Conservation (phyloP, 2,329 filamentous ascomycete species). For the Didymella keratinophila region DNA sequence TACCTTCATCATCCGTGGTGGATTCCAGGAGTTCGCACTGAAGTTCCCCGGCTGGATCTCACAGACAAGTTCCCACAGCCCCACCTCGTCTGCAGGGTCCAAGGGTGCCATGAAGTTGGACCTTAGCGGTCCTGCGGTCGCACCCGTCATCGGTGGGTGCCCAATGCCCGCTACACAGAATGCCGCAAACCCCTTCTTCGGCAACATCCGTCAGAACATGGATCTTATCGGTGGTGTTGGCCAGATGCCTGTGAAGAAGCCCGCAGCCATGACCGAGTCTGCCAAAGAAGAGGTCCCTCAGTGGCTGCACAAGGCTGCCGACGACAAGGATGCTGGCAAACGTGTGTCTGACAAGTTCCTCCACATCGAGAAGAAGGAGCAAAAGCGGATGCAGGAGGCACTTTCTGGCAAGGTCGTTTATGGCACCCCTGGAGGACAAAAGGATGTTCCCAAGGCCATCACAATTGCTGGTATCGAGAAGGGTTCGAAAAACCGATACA, state of each 20-base stretch:
- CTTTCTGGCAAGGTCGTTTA: constrained; percentile 68
- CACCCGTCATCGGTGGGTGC: constrained; percentile 89
- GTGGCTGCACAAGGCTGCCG: constrained; percentile 78
- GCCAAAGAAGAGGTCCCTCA: constrained; percentile 67
- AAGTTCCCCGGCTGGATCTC: constrained; percentile 69
- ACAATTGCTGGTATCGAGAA: constrained; percentile 93
- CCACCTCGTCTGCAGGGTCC: constrained; percentile 32
- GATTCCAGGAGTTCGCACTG: constrained; percentile 76
- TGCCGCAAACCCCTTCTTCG: constrained; percentile 87
- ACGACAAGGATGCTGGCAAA: constrained; percentile 76
- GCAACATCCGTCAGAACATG: constrained; percentile 96
- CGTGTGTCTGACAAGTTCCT: constrained; percentile 83
- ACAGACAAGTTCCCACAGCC: constrained; percentile 49
- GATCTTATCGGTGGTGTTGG: constrained; percentile 93
- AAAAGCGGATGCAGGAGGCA: constrained; percentile 90
- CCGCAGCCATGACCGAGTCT: constrained; percentile 59
- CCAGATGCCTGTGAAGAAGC: constrained; percentile 71
- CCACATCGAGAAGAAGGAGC: constrained; percentile 81
- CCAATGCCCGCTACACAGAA: constrained; percentile 75
- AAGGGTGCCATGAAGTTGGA: constrained; percentile 36
- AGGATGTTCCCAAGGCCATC: constrained; percentile 59
- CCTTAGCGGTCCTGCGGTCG: constrained; percentile 59
- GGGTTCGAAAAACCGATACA: constrained; percentile 94
- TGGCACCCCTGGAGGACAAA: constrained; percentile 52
- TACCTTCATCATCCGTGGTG: constrained; percentile 79